phyloP scores from a whole-genome alignment of 176 grass and related monocot species.

The Ensete glaucum region DNA sequence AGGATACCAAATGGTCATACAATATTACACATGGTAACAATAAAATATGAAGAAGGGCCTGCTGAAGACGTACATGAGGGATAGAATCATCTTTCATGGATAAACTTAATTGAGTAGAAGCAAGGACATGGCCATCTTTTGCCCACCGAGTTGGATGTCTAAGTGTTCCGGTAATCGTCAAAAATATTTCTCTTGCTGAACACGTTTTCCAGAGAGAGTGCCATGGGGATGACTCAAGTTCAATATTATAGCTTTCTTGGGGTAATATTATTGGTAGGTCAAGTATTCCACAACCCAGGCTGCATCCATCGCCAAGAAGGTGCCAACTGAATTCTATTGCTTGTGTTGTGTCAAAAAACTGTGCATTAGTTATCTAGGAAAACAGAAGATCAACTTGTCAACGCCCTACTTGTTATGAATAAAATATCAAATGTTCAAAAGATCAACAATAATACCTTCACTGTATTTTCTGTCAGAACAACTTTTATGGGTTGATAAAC shows the following conservation, averaged over 20 bases:
- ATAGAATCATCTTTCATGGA: conserved; percentile 35
- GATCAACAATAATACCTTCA: conserved; percentile 53
- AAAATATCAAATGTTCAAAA: conserved; percentile 10
- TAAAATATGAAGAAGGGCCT: conserved; percentile 1
- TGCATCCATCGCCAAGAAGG: conserved; percentile 66
- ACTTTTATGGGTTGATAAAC: conserved; percentile 87
- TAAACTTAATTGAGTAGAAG: conserved; percentile 76
- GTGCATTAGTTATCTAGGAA: conserved; percentile 63
- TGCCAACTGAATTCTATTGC: conserved; percentile 64
- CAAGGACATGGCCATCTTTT: conserved; percentile 62
- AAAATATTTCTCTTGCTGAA: conserved; percentile 54
- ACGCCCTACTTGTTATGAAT: not conserved
- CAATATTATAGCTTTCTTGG: conserved; percentile 48
- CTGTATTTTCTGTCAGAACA: conserved; percentile 32
- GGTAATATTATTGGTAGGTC: conserved; percentile 44
- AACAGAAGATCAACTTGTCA: conserved; percentile 21
- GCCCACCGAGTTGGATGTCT: conserved; percentile 58
- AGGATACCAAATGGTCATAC: conserved; percentile 16
- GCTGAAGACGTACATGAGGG: conserved; percentile 46
- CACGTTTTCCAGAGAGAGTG: conserved; percentile 33
- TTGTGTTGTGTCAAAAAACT: conserved; percentile 65
- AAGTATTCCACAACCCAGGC: conserved; percentile 55
- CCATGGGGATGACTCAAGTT: conserved; percentile 66
- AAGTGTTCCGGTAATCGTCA: conserved; percentile 57
- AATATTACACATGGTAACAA: conserved; percentile 18